Evolutionary conservation across 441 rosid genomes (phyloP).

Genomic region (Populus hybrid): DNA sequence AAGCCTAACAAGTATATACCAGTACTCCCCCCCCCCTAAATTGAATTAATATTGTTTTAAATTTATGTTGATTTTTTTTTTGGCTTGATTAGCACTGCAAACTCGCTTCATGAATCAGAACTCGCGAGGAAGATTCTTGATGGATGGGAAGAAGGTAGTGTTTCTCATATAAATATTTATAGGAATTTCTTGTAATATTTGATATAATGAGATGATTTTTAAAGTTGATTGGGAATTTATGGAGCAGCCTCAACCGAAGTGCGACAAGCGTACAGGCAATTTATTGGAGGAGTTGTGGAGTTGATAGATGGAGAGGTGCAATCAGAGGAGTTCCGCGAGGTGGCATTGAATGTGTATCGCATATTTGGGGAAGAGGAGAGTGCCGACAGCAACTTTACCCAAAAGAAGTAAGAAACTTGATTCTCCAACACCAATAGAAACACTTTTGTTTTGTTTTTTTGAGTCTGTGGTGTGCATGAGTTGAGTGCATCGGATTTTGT

Average conservation of each 20-base stretch:
- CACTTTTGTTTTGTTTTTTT: neutral
- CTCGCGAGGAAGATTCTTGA: slow-evolving; percentile 73
- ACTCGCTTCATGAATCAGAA: slow-evolving; percentile 61
- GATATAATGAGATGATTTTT: neutral
- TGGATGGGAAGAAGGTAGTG: slow-evolving; percentile 88
- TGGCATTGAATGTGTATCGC: slow-evolving; percentile 53
- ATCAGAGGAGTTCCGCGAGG: slow-evolving; percentile 80
- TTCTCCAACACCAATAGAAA: neutral
- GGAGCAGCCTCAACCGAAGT: slow-evolving; percentile 70
- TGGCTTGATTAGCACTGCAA: slow-evolving; percentile 37
- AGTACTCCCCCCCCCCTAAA: neutral
- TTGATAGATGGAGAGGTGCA: slow-evolving; percentile 68
- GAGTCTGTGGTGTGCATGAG: neutral
- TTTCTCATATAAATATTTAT: slow-evolving; percentile 1
- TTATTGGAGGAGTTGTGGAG: slow-evolving; percentile 73
- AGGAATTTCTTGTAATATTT: neutral
- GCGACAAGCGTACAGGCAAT: slow-evolving; percentile 75
- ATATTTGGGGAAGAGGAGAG: slow-evolving; percentile 52
- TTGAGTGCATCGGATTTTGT: too few species aligned
- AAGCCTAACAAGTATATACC: slow-evolving; percentile 49
- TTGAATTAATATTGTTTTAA: neutral
- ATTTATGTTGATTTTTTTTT: neutral
- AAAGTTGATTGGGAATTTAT: neutral
- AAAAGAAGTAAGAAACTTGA: slow-evolving; percentile 49
- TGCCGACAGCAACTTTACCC: slow-evolving; percentile 29